These are phyloP conservation scores for Boletus reticuloceps DNA, from an alignment of 768 basidiomycete genomes.

Conservation along the genomic window DNA sequence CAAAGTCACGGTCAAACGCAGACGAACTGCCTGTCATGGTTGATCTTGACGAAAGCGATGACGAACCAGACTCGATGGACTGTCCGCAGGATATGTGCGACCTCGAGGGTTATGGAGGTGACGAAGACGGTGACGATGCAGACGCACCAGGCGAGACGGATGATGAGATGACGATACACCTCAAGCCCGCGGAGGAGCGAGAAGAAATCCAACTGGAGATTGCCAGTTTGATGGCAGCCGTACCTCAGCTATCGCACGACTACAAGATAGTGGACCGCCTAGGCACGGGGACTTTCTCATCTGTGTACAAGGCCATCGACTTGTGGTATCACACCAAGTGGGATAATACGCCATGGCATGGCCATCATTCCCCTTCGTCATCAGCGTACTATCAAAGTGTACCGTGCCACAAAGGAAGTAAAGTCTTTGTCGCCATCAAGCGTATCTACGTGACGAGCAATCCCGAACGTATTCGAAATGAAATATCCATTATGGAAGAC, in stretches of 20 bases:
- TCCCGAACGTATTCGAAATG: slow-evolving; percentile 89
- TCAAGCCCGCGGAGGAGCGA: slow-evolving; percentile 64
- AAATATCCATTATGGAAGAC: slow-evolving; percentile 86
- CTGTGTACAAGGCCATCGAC: slow-evolving; percentile 98
- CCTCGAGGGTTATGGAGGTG: slow-evolving; percentile 33
- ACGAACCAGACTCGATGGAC: slow-evolving; percentile 34
- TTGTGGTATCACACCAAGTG: slow-evolving; percentile 68
- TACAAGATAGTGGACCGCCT: slow-evolving; percentile 87
- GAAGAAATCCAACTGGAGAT: slow-evolving; percentile 79
- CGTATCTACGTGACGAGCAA: slow-evolving; percentile 96
- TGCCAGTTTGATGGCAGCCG: slow-evolving; percentile 56
- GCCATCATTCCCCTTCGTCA: slow-evolving; percentile 56
- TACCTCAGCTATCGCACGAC: slow-evolving; percentile 61
- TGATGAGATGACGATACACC: slow-evolving; percentile 58
- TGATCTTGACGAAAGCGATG: slow-evolving; percentile 49
- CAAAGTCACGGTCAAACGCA: slow-evolving; percentile 19
- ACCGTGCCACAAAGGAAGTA: slow-evolving; percentile 39
- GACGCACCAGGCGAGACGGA: slow-evolving; percentile 43
- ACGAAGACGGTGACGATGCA: slow-evolving; percentile 35
- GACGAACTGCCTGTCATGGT: slow-evolving; percentile 32
- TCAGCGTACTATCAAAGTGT: slow-evolving; percentile 64
- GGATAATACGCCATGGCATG: slow-evolving; percentile 75
- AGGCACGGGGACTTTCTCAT: slow-evolving; percentile 97
- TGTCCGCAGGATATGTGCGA: slow-evolving; percentile 39
- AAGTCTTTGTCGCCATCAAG: slow-evolving; percentile 90